These are phyloP conservation scores for Suillus hirtellus DNA, from an alignment of 768 basidiomycete species.

Conservation along the genomic window DNA sequence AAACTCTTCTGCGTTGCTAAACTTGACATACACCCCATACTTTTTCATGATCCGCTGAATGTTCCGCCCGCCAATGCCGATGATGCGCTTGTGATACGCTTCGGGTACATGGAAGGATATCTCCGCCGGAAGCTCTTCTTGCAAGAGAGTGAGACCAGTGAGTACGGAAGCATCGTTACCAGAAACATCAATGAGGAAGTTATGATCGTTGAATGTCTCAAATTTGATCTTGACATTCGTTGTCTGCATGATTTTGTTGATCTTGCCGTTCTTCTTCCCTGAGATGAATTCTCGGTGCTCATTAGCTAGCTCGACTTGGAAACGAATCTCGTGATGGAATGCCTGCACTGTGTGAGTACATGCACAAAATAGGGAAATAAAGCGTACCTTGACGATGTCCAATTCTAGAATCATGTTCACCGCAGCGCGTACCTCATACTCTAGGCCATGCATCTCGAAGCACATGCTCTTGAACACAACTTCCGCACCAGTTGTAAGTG, in stretches of 20 bases:
- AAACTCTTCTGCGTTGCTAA: constrained; percentile 97
- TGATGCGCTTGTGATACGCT: constrained; percentile 97
- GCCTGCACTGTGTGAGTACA: constrained; percentile 43
- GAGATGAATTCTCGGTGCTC: constrained; percentile 99
- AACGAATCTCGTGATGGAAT: constrained; percentile 96
- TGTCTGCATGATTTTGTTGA: constrained; percentile 99
- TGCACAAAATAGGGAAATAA: constrained; percentile 1
- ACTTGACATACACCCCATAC: constrained; percentile 99
- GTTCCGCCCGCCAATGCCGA: constrained; percentile 95
- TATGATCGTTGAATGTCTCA: constrained; percentile 96
- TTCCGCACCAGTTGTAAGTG: constrained; percentile 86
- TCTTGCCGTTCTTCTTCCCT: constrained; percentile 99
- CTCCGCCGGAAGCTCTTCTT: constrained; percentile 98
- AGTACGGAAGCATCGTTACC: constrained; percentile 84
- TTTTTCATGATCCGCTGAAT: constrained; percentile 99
- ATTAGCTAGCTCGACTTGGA: constrained; percentile 96
- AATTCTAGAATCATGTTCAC: constrained; percentile 86
- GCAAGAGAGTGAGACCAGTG: constrained; percentile 84
- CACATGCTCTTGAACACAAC: constrained; percentile 97
- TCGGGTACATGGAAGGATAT: constrained; percentile 99
- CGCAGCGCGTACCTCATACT: constrained; percentile 86
- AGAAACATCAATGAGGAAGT: constrained; percentile 90
- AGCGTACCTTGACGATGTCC: constrained; percentile 81
- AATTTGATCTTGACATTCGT: constrained; percentile 98
- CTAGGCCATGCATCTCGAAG: constrained; percentile 95